Conservation (phyloP, 805 yeast species). For the Sugiyamaella mastotermitis region DNA sequence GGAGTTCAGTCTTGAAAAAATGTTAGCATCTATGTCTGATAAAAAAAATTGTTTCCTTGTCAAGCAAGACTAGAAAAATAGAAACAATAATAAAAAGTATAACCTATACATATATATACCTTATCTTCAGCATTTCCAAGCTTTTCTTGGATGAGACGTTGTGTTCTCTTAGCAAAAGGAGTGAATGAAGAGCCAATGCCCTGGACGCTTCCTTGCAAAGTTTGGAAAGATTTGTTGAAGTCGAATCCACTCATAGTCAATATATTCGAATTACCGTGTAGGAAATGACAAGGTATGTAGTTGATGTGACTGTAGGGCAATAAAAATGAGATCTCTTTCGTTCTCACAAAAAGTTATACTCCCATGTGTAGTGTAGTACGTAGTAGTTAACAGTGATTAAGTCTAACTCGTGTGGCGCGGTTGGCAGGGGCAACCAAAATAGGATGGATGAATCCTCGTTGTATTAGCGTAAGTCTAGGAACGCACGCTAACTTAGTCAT, state of each 20-base stretch:
- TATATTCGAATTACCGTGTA: no score
- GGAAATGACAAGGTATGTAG: no score
- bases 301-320: background rate
- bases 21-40: no score
- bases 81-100: background rate
- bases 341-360: no score
- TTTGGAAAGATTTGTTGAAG: constrained; percentile 34
- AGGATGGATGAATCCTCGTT: no score
- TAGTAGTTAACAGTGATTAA: no score
- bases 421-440: no score
- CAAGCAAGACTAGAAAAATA: background rate
- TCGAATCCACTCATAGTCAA: constrained; percentile 25
- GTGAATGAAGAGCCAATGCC: constrained; percentile 43
- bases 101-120: constrained; percentile 27
- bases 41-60: background rate
- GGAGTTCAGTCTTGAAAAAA: constrained; percentile 70
- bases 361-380: no score
- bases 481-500: no score
- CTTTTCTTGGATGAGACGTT: constrained; percentile 69
- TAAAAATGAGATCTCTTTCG: no score
- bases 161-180: constrained; percentile 76
- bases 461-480: no score
- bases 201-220: constrained; percentile 28
- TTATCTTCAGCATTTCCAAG: constrained; percentile 76
- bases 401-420: no score